Base-by-base conservation (phyloP, 2,329 filamentous ascomycete genomes). In the Arachnomyces sp. region DNA sequence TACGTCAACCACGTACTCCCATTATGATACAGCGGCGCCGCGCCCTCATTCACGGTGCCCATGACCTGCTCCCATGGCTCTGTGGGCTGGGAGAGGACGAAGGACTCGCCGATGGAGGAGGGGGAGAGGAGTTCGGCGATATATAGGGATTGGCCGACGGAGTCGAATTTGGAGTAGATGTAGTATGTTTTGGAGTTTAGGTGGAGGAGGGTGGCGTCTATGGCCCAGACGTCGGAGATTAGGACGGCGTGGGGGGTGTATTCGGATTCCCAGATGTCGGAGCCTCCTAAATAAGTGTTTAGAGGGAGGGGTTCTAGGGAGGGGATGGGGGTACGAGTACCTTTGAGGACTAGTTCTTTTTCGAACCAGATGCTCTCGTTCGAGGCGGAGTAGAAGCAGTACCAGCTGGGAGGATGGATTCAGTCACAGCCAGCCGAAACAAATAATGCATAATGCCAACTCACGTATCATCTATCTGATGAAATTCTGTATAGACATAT, bases 311-410 rank as follows among this genome's bases (percentile, higher is more conserved):
- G 5, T 25, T 25, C 20, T 5, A 25, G 5, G 5, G 9, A 5
- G 20, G 20, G 9, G 9, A 25, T 9, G 9, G 20, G 20, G 5
- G 9, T 25, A 25, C 9, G 42, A 68, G 69, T 71, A 45, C 66
- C 63, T 4, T 76, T 59, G 14, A 72, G 73, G 37, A 76, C 67
- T 3, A 66, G 55, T 8, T 67, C 63, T 53, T 77, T 73, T 1
- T 62, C 61, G 15, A 66, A 67, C 2, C 74, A 55, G 43, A 73
- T 63, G 2, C 55, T 58, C 1, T 55, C 52, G 25, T 60, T 60
- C 0, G 72, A 71, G 2, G 71, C 69, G 0, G 72, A 71, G 50
- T 76, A 77, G 56, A 77, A 77, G 30, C 77, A 65, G 41, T 72
- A 76, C 73, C 73, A 69, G 18, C 48, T 44, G 33, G 51, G 49